Evolutionary conservation across 208 protist genomes (phyloP), one percentile per base, ranked within the genome.

Genomic region (Angomonas ambiguus): DNA sequence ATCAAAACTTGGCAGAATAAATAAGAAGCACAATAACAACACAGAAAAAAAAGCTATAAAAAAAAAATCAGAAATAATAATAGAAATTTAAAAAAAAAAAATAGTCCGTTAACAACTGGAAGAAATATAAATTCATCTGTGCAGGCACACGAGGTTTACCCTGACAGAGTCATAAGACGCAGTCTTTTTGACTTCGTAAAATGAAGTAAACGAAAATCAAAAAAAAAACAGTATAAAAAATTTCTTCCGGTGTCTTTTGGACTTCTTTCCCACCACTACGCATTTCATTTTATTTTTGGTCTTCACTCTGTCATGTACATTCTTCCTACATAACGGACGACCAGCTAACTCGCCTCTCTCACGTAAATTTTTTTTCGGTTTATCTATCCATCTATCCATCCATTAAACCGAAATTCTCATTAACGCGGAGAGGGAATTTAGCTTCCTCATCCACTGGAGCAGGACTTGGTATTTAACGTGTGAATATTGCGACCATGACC

Each of bases 401-500:
- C n/a, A n/a, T n/a, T n/a, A n/a, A n/a, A n/a, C n/a, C n/a, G n/a
- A n/a, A n/a, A n/a, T n/a, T n/a, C n/a, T 4, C 45, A 5, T 53
- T 24, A 53, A 24, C 45, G 45, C 24, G 45, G 24, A 24, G 57
- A 55, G 59, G n/a, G n/a, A n/a, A n/a, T 55, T 72, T 75, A 80
- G n/a, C 65, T 33, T 3, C 61, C 18, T 59, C 76, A 74, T 5
- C 70, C 59, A 33, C 63, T 51, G 6, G 34, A 67, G 35, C 65
- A 68, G 24, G 70, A 71, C 22, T 65, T 79, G 1, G 58, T 18
- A 10, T 3, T 79, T 28, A 93, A 59, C 18, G 60, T 62, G 55
- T 81, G 87, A 20, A 91, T 72, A 48, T 87, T 91, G 27, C 65
- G 38, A 0, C 76, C 69, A 20, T 63, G 62, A 38, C 73, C 74